These are phyloP conservation scores for Penicillium cataractarum DNA, from an alignment of 495 filamentous ascomycete genomes.

Conservation along the genomic window DNA sequence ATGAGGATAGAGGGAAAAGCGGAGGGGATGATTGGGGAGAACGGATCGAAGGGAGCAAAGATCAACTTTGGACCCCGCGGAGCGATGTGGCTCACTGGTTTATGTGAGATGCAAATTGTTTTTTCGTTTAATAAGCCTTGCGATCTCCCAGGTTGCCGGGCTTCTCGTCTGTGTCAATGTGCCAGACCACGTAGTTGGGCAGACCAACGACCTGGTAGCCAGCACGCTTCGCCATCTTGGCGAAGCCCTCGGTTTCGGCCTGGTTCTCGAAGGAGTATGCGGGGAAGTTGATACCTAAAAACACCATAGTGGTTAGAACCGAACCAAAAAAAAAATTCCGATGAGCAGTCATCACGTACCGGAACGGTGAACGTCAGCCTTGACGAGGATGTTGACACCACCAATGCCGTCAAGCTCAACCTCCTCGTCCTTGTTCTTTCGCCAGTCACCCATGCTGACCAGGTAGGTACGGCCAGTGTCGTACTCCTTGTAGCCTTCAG, in stretches of 20 bases:
- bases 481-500: conserved; percentile 94
- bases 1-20: conserved; percentile 20
- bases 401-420: conserved; percentile 93
- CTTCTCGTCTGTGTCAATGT: conserved; percentile 98
- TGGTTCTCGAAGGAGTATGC: conserved; percentile 98
- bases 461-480: conserved; percentile 87
- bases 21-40: conserved; percentile 16
- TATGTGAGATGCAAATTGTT: conserved; percentile 11
- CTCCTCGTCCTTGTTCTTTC: conserved; percentile 85
- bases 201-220: conserved; percentile 91
- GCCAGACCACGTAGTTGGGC: conserved; percentile 98
- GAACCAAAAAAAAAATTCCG: too few species aligned
- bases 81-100: conserved; percentile 12
- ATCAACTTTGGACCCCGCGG: conserved; percentile 25
- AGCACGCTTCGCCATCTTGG: conserved; percentile 97
- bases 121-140: conserved; percentile 44
- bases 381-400: conserved; percentile 95
- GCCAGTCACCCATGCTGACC: conserved; percentile 87
- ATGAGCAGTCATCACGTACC: conserved; percentile 56
- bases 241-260: conserved; percentile 97
- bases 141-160: conserved; percentile 67
- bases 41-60: conserved; percentile 21
- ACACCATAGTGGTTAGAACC: not conserved
- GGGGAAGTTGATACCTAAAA: conserved; percentile 91
- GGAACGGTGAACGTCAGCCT: conserved; percentile 94